Conservation (phyloP, 352 stramenopile genomes). For the Phytophthora podocarpi region DNA sequence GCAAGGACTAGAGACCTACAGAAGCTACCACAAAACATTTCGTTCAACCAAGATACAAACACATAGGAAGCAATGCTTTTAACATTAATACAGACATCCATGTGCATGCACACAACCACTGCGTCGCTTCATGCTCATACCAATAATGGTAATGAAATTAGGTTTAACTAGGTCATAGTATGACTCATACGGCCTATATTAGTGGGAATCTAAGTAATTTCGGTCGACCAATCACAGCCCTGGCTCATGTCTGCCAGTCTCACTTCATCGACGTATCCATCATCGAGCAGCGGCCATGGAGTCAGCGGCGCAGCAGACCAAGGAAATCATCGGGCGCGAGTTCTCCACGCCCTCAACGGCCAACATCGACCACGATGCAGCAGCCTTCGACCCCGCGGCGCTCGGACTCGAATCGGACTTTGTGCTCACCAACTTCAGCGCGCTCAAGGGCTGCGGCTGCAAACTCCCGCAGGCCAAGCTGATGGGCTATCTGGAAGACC, state of each 20-base stretch:
- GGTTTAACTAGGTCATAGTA: too few relatives aligned
- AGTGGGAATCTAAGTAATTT: too few relatives aligned
- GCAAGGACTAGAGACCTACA: not conserved
- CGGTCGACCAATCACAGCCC: not conserved
- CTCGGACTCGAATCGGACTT: conserved; percentile 81
- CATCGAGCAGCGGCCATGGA: conserved; percentile 45
- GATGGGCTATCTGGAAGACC: conserved; percentile 89
- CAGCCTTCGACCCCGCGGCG: conserved; percentile 57
- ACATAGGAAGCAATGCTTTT: too few relatives aligned
- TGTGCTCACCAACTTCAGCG: conserved; percentile 82
- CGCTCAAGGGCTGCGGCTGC: conserved; percentile 96
- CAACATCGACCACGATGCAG: not conserved
- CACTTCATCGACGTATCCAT: conserved; percentile 11
- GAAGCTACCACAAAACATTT: conserved; percentile 14
- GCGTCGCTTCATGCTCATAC: too few relatives aligned
- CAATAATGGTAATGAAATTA: too few relatives aligned
- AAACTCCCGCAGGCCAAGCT: conserved; percentile 95
- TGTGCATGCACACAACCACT: too few relatives aligned
- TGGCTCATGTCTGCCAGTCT: conserved; percentile 1
- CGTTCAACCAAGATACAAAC: conserved; percentile 30
- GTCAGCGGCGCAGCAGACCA: conserved; percentile 51
- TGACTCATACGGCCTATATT: too few relatives aligned
- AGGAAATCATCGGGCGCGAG: conserved; percentile 68
- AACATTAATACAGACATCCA: too few relatives aligned
- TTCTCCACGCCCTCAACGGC: conserved; percentile 26